Evolutionary conservation across 148 eudicot species (phyloP), one percentile per base, ranked within the genome.

Genomic region (Diospyros kaki): DNA sequence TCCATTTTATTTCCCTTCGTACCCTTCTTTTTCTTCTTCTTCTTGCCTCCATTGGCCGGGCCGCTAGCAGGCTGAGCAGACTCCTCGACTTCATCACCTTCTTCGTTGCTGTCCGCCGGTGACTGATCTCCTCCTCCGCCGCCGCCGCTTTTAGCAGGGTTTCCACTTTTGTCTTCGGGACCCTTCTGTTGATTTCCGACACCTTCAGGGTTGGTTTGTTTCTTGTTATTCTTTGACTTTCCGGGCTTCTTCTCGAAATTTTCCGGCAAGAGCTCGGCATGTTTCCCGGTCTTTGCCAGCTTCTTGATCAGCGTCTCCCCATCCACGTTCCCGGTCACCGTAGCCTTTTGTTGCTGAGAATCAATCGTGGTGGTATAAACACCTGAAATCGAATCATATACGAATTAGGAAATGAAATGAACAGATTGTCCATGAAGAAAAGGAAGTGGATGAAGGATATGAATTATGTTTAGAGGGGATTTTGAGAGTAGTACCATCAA

Each of bases 241-340:
- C 79, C 72, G 10, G 71, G 41, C 44, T 80, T 75, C 55, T 75
- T 51, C 5, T 28, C 78, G 45, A 68, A 45, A 41, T 60, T 72
- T 28, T 83, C 85, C 4, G 86, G 83, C 86, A 85, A 84, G n/a
- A 91, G 77, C 75, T 89, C 89, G 0, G 98, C 97, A 13, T 85
- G 93, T 80, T 94, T 94, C 28, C 97, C 93, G 1, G 93, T 64
- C 66, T 86, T 94, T 0, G 63, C 51, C n/a, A 94, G 93, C 82
- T 83, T 91, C 79, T 90, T 89, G 81, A 94, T 74, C 58, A 94
- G 77, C 4, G 86, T 84, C 60, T 84, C 88, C 0, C 82, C 84
- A 1, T 84, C 90, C 42, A 94, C 82, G 76, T 88, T 89, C 17
- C 95, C 98, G 3, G 87, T 82, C 7, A 94, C 97, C 2, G 82